Evolutionary conservation across 176 grass and related monocot species (phyloP), one percentile per base, ranked within the genome.

Genomic region (Puya raimondii): DNA sequence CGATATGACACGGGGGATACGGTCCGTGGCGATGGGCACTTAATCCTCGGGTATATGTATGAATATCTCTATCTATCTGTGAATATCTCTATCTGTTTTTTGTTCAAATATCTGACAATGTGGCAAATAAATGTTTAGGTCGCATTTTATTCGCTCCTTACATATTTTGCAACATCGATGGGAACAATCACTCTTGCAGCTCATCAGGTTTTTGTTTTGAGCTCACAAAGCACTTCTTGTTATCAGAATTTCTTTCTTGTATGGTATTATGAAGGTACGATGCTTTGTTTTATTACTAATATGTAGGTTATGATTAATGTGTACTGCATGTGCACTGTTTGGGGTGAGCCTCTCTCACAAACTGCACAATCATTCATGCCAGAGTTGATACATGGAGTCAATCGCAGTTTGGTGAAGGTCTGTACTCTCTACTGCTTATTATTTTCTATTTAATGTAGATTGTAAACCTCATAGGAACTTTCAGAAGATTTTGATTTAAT

Each of bases 321-420:
- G 22, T 85, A 80, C 61, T 92, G 84, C 74, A 97, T 92, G 89
- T 97, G 86, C 76, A 87, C 93, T 74, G 89, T 97, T 79, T 97
- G 89, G 89, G 93, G 93, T 11, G 93, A 97, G 64, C 93, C 93
- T 49, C 89, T 97, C 58, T 97, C 93, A 64, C 93, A 97, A 83
- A 97, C 93, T 79, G 89, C 93, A 23, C 86, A 97, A 70, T 97
- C 93, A 16, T 97, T 97, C 54, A 92, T 97, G 93, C 93, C 93
- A 0, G 89, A 97, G 69, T 82, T 97, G 82, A 83, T 92, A 68
- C 87, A 92, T 83, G 93, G 93, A 83, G 78, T 77, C 61, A 90
- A 90, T 70, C 80, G 81, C 56, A 92, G 91, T 87, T 81, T 97
- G 74, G 68, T 70, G 64, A 97, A 97, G 93, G 93, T 97, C 54